These are phyloP conservation scores for Breviolum minutum DNA, from an alignment of 73 alveolate genomes.

Conservation along the genomic window DNA sequence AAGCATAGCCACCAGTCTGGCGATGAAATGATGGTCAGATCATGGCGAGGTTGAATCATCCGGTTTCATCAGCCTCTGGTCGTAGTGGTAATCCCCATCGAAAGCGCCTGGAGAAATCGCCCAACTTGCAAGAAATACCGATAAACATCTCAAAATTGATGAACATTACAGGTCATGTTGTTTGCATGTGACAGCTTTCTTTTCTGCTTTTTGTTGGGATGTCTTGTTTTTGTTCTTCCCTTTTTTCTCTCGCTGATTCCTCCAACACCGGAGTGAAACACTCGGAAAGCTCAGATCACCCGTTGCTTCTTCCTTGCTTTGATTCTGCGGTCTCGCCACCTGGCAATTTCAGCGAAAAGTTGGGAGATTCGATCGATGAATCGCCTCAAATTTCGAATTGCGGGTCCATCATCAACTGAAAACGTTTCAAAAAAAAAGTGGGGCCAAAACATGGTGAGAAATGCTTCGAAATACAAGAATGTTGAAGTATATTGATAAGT, in stretches of 20 bases:
- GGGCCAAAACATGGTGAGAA: too few relatives aligned
- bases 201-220: too few relatives aligned
- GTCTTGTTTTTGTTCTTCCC: too few relatives aligned
- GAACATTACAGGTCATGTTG: background rate
- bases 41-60: background rate
- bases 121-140: background rate
- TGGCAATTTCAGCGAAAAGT: background rate
- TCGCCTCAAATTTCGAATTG: too few relatives aligned
- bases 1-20: slow-evolving; percentile 82
- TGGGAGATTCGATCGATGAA: too few relatives aligned
- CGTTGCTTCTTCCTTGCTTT: slow-evolving; percentile 47
- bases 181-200: too few relatives aligned
- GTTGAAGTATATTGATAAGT: too few relatives aligned
- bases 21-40: background rate
- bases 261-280: too few relatives aligned
- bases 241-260: too few relatives aligned
- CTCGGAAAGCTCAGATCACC: background rate
- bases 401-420: too few relatives aligned
- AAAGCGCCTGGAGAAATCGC: slow-evolving; percentile 42
- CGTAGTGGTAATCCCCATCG: slow-evolving; percentile 73
- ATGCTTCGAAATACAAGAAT: too few relatives aligned
- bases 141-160: background rate
- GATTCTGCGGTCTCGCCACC: slow-evolving; percentile 69
- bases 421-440: too few relatives aligned
- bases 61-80: background rate